These are phyloP conservation scores for Trametes sanguinea DNA, from an alignment of 768 basidiomycete species.

Conservation along the genomic window DNA sequence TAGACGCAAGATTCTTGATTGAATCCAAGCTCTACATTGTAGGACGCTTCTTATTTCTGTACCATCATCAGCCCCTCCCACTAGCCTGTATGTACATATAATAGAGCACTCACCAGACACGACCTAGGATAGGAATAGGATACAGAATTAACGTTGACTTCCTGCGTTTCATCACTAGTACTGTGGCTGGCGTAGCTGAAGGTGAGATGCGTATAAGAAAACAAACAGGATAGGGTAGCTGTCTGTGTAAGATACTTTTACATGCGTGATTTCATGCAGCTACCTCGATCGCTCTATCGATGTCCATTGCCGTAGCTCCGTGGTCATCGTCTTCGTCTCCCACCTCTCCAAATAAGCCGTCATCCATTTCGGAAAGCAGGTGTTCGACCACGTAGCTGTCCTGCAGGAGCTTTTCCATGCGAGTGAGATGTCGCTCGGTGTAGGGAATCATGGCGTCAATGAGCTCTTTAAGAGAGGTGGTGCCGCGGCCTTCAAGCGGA, in stretches of 20 bases:
- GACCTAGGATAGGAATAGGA: background rate
- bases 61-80: too few species aligned
- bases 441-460: conserved; percentile 90
- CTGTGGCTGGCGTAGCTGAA: too few species aligned
- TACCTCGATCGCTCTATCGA: conserved; percentile 16
- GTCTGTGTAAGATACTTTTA: conserved; percentile 13
- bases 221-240: background rate
- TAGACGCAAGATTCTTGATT: too few species aligned
- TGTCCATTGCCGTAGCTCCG: conserved; percentile 12
- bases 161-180: too few species aligned
- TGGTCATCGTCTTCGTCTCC: conserved; percentile 46
- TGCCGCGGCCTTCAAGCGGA: conserved; percentile 25
- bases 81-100: background rate
- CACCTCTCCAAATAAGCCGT: conserved; percentile 57
- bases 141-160: too few species aligned
- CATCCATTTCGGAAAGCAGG: conserved; percentile 85
- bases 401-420: conserved; percentile 85
- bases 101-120: conserved; percentile 7
- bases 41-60: too few species aligned
- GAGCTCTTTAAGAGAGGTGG: conserved; percentile 60
- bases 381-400: conserved; percentile 97
- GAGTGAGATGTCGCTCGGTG: conserved; percentile 86
- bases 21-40: too few species aligned
- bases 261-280: conserved; percentile 9
- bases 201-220: background rate